phyloP scores from a whole-genome alignment of 805 yeast species.

The Starmerella vitae region DNA sequence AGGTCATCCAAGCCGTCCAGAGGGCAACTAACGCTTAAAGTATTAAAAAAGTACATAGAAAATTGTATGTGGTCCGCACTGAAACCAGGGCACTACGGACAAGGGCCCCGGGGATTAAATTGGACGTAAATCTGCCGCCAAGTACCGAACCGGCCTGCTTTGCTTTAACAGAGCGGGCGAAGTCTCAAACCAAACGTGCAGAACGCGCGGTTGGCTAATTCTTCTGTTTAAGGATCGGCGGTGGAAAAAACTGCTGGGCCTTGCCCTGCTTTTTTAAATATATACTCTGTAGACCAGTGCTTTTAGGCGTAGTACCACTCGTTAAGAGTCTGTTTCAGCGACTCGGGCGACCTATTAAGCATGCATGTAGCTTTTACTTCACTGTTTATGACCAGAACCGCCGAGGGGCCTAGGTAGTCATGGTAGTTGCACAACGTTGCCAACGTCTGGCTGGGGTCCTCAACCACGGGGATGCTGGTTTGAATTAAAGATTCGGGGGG shows the following conservation, averaged over 20 bases:
- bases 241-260: neutral
- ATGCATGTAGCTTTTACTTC: constrained; percentile 20
- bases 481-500: neutral
- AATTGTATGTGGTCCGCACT: constrained; percentile 23
- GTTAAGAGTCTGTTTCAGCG: constrained; percentile 2
- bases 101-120: constrained; percentile 23
- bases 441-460: constrained; percentile 22
- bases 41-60: neutral
- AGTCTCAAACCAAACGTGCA: constrained; percentile 4
- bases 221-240: constrained; percentile 4
- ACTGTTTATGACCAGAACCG: constrained; percentile 23
- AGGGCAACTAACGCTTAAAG: neutral
- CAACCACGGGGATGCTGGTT: constrained; percentile 14
- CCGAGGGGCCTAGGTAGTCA: constrained; percentile 27
- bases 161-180: no score
- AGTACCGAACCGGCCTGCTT: constrained; percentile 5
- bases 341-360: constrained; percentile 14
- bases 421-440: constrained; percentile 24
- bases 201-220: constrained; percentile 8
- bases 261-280: no score
- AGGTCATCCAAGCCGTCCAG: constrained; percentile 20
- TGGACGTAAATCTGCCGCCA: constrained; percentile 19
- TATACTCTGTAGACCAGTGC: no score
- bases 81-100: constrained; percentile 21
- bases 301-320: no score